Evolutionary conservation across 805 yeast genomes (phyloP).

Genomic region (Starmerella davenportii): DNA sequence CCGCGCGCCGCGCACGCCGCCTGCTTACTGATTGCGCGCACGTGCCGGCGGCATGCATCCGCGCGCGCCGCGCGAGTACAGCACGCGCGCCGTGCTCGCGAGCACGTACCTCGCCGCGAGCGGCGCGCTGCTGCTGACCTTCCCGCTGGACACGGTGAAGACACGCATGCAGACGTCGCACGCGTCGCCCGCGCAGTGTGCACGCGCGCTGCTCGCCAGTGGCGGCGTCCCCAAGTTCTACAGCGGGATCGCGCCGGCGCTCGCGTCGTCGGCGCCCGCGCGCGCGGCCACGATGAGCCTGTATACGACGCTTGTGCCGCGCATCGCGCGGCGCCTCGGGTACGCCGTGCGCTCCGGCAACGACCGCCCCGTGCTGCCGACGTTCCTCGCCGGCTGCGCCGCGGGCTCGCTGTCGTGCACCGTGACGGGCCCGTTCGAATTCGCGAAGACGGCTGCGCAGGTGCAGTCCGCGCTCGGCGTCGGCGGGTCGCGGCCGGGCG

Average conservation of each 20-base stretch:
- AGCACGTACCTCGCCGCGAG: conserved; percentile 16
- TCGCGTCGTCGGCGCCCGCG: conserved; percentile 34
- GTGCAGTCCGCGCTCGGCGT: conserved; percentile 24
- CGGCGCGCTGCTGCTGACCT: conserved; percentile 34
- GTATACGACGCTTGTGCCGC: conserved; percentile 13
- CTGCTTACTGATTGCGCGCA: too few relatives aligned
- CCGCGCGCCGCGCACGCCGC: too few relatives aligned
- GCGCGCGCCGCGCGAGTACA: conserved; percentile 52
- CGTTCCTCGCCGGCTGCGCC: conserved; percentile 36
- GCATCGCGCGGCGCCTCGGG: conserved; percentile 9
- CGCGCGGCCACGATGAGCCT: conserved; percentile 18
- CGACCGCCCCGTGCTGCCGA: conserved; percentile 12
- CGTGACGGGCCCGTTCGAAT: conserved; percentile 68
- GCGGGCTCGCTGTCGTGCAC: conserved; percentile 39
- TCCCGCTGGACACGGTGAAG: conserved; percentile 72
- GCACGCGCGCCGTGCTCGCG: conserved; percentile 8
- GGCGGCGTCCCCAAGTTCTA: conserved; percentile 61
- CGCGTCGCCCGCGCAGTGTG: conserved; percentile 38
- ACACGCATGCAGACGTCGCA: conserved; percentile 71
- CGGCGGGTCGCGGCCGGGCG: conserved; percentile 16
- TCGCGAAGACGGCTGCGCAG: conserved; percentile 67
- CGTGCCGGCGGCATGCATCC: conserved; percentile 36
- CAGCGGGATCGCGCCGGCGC: conserved; percentile 60
- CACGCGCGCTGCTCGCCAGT: conserved; percentile 32
- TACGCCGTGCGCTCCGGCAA: conserved; percentile 6